Evolutionary conservation across 257 asterid species (phyloP), one percentile per base, ranked within the genome.

Genomic region (Solanum phureja): DNA sequence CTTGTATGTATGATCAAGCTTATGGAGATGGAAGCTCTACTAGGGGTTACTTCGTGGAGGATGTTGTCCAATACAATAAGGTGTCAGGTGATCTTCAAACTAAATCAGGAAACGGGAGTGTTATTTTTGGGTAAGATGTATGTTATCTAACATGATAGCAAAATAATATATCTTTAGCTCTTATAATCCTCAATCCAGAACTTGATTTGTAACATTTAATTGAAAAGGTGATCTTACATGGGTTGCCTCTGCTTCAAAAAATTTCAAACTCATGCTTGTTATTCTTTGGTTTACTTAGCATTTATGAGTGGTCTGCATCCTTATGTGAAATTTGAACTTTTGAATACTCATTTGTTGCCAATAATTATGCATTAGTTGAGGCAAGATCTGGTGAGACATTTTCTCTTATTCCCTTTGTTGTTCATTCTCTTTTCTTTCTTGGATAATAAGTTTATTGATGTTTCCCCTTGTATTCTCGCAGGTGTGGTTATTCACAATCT

Each of bases 41-140:
- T 92, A 92, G 92, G 89, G 99, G 99, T 85, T 92, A 91, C 91
- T 95, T 97, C 87, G 98, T 97, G 73, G 94, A 96, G 93, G 99
- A 97, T 91, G 86, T 94, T 88, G 94, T 97, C 84, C 98, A 93
- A 83, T 97, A 97, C 87, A 97, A 96, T 92, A 93, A 93, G 86
- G 98, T 97, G 56, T 97, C 99, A 37, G 99, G 99, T 72, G 99
- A 97, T 96, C 91, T 93, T 87, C 93, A 97, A 89, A 97, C 99
- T 73, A 91, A 92, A 73, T 90, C 97, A 5, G 92, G 94, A 38
- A 97, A 97, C 81, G 98, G 98, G 90, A 97, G 93, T 89, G 99
- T 96, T 91, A 93, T 96, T 89, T 97, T 97, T 89, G 99, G 99
- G 99, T 95, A 91, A 91, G 96, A 89, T 83, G 75, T 81, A 84